Base-by-base conservation (phyloP, 2,329 filamentous ascomycete species). In the Clonostachys rhizophaga region DNA sequence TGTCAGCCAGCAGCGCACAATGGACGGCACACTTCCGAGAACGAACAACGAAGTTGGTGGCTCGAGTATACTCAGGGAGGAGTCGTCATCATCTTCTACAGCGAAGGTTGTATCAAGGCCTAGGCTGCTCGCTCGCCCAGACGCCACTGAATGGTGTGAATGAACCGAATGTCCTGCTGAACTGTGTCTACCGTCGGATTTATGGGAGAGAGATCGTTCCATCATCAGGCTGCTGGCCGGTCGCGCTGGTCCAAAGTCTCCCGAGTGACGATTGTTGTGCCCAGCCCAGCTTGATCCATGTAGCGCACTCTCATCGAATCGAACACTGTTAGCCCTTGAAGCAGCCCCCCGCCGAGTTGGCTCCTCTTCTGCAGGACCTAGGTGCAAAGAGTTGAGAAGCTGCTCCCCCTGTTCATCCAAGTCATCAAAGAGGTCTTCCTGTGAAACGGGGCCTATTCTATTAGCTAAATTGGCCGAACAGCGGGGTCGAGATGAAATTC, bases 1-100 rank as follows among this genome's bases (percentile, higher is more conserved):
- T 24, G 89, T 92, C 56, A 97, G 75, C 91, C 94, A 97, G 71
- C 94, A 99, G 51, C 94, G 86, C 48, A 97, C 89, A 54, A 99
- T 96, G 33, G 91, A 89, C 6, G 94, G 94, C 6, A 95, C 91
- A 7, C 91, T 87, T 12, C 92, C 91, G 14, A 96, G 75, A 45
- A 95, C 79, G 62, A 91, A 90, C 49, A 96, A 76, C 9, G 90
- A 89, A 35, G 91, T 89, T 16, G 91, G 89, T 40, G 92, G 87
- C 40, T 81, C 83, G 24, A 86, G 84, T 24, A 85, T 81, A 47
- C 89, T 84, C 44, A 87, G 66, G 11, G 89, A 84, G 34, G 87
- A 89, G 49, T 84, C 81, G 47, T 83, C 80, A 20, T 76, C 75
- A 48, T 78, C 75, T 55, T 80, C 76, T 54, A 81, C 71, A 58